Base-by-base conservation (phyloP, 1,139 yeast species). In the Magnusiomyces ingens region DNA sequence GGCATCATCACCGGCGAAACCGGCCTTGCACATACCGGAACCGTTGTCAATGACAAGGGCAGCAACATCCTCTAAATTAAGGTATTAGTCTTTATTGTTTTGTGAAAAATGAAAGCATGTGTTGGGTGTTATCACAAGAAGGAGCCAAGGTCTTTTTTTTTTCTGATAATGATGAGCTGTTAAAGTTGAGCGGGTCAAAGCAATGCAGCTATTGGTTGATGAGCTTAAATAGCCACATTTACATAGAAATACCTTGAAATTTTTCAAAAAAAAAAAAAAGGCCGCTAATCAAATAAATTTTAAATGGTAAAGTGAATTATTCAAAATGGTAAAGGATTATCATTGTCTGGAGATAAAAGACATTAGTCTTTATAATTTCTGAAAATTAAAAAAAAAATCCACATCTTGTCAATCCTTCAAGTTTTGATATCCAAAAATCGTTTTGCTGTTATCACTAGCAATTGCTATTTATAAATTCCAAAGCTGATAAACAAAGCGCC, bases 11-110 rank as follows among this genome's bases (percentile, higher is more conserved):
- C 99, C 99, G 83, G 99, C 99, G 76, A 91, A 93, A 80, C 99
- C 99, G 94, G 98, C 98, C 77, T 93, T 93, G 85, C 98, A 93
- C 98, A 93, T 93, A 84, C 99, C 99, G 74, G 99, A 93, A 81
- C 99, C 99, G 80, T 93, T 93, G 76, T 93, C 99, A 78, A 93
- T 93, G 80, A 93, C 99, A 79, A 86, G 85, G 59, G 70, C 71
- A 64, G 68, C 69, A 57, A 68, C 70, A 65, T 67, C 71, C 63
- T 67, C 70, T 43, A 42, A 15, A 37, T 11, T 26, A 26, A 26
- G 32, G 32, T 36, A 52, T 55, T 49, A 54, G 58, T 40, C 26
- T 37, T 38, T 18, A 52, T 50, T 11, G 32, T 26, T 26, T 26
- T 26, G 8, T 21, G 21, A 56, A 43, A 18, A 35, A 45, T 22